Evolutionary conservation across 2,329 filamentous ascomycete species (phyloP).

Genomic region (Magnaporthiopsis poae): DNA sequence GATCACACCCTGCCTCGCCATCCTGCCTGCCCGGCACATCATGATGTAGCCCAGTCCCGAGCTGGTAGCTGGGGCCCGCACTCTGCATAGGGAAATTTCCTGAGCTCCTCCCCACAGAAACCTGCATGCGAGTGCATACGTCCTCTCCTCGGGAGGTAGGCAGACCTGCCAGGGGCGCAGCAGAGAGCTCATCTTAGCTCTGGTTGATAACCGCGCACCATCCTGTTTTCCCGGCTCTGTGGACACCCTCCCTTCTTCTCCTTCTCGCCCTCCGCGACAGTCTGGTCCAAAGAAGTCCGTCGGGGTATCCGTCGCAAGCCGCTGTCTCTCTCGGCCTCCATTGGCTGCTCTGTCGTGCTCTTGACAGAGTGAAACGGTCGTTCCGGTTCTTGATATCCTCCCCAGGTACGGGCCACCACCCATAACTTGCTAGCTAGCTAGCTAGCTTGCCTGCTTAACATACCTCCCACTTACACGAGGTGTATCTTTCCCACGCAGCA

Average conservation of each 20-base stretch:
- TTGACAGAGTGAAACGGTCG: not conserved
- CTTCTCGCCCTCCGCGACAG: not conserved
- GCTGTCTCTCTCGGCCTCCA: not conserved
- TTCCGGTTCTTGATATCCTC: not conserved
- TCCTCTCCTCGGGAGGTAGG: not conserved
- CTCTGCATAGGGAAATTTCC: not conserved
- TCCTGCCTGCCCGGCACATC: not conserved
- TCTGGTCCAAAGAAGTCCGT: not conserved
- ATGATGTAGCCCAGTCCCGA: not conserved
- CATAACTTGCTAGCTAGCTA: not conserved
- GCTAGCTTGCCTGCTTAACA: not conserved
- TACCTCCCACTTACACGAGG: not conserved
- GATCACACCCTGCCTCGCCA: not conserved
- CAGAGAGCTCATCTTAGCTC: not conserved
- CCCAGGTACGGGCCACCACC: conserved; percentile 2
- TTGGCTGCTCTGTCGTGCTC: not conserved
- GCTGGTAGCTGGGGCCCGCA: not conserved
- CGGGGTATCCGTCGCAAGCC: not conserved
- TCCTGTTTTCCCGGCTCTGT: not conserved
- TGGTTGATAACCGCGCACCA: not conserved
- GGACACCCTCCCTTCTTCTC: not conserved
- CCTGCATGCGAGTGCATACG: not conserved
- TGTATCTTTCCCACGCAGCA: not conserved
- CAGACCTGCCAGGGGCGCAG: not conserved
- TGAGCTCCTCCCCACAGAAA: not conserved